phyloP scores from a whole-genome alignment of 2,329 filamentous ascomycete genomes.

The Geosmithia flava region DNA sequence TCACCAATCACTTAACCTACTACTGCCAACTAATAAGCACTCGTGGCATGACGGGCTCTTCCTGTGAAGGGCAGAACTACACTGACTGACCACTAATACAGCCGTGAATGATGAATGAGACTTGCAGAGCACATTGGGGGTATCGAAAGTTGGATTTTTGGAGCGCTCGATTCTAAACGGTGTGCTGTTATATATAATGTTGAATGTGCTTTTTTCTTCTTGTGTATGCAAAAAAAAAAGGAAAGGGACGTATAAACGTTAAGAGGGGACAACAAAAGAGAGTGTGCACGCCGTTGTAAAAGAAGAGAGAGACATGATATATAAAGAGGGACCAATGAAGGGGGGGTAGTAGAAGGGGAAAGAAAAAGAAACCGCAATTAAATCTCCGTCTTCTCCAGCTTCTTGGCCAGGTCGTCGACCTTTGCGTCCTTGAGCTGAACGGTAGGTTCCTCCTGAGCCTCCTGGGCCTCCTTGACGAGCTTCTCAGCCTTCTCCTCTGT shows the following conservation, averaged over 20 bases:
- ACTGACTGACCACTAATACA: no score
- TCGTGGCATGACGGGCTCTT: no score
- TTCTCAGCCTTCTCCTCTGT: conserved; percentile 57
- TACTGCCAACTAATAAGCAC: no score
- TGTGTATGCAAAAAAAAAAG: conserved; percentile 7
- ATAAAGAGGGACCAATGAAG: background rate
- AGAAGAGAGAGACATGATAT: background rate
- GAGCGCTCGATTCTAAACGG: conserved; percentile 1
- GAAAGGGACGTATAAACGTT: background rate
- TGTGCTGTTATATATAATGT: background rate
- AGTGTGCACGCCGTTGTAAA: background rate
- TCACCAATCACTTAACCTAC: no score
- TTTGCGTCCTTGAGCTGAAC: conserved; percentile 59
- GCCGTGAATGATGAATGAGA: background rate
- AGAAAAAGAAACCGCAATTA: conserved; percentile 15
- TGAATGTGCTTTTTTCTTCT: conserved; percentile 4
- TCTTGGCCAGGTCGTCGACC: conserved; percentile 68
- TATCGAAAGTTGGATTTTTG: conserved; percentile 1
- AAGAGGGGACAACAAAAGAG: background rate
- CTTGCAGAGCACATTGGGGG: background rate
- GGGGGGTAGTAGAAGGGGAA: no score
- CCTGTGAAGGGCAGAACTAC: no score
- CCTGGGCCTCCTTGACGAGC: conserved; percentile 54
- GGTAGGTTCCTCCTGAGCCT: conserved; percentile 63
- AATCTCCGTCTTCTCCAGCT: conserved; percentile 58